Evolutionary conservation across 495 filamentous ascomycete species (phyloP), one percentile per base, ranked within the genome.

Genomic region (Bacidia rubella): DNA sequence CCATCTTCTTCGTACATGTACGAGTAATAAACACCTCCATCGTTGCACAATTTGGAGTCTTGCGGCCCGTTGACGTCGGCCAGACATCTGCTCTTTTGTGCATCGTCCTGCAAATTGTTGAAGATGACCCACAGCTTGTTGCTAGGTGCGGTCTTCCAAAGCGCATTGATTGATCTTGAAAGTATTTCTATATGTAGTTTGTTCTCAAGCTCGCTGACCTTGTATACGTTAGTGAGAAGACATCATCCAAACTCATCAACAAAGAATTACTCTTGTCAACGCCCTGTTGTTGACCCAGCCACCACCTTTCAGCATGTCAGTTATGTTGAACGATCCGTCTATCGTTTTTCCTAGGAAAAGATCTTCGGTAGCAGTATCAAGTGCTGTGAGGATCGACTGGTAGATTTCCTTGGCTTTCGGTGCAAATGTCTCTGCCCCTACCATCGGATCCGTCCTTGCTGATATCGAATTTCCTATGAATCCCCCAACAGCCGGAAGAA

Each of bases 91-190:
- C 15, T 23, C 12, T n/a, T 48, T 25, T 27, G 5, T 20, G 23
- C 20, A 39, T 23, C 43, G 35, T 54, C 52, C 22, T 38, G 11
- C 17, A 54, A 43, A 48, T 54, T 26, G n/a, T 35, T 19, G 26
- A 54, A 54, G 25, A 9, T 17, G 22, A 54, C 52, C 52, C 52
- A 54, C 43, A 47, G 48, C 44, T 54, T 54, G 27, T 52, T 52
- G 17, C 41, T 44, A 9, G 41, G 12, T n/a, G 20, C 29, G 12
- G 44, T 54, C 20, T 48, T 45, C 52, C 52, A 54, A 17, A 54
- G 11, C 11, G 21, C 17, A 47, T 54, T 35, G 44, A 54, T 48
- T 11, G 43, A 47, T n/a, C 52, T 21, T 15, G 22, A 48, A 22
- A 54, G 43, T 10, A 54, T 25, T 24, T 54, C 52, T 17, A 29